phyloP scores from a whole-genome alignment of 441 rosid genomes.

The Populus hybrid region DNA sequence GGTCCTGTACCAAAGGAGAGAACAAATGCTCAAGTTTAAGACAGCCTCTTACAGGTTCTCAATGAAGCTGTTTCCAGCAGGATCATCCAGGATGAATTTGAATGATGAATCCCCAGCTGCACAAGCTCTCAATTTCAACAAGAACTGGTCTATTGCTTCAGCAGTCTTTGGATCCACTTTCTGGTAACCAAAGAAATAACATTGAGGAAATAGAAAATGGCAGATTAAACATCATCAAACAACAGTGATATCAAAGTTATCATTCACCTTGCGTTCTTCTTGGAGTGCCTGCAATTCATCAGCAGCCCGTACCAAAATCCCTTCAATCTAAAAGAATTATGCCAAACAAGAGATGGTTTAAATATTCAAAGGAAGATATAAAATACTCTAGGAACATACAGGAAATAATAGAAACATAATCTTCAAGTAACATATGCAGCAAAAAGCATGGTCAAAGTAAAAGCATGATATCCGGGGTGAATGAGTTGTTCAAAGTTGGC shows the following conservation, averaged over 20 bases:
- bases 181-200: slow-evolving; percentile 34
- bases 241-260: slow-evolving; percentile 1
- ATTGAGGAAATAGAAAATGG: background rate
- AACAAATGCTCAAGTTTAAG: background rate
- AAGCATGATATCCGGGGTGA: background rate
- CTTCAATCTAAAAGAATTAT: slow-evolving; percentile 61
- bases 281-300: slow-evolving; percentile 90
- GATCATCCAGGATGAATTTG: slow-evolving; percentile 86
- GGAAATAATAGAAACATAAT: background rate
- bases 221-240: slow-evolving; percentile 9
- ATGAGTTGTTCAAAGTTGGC: background rate
- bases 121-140: slow-evolving; percentile 76
- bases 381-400: background rate
- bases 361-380: background rate
- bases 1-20: background rate
- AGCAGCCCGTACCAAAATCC: slow-evolving; percentile 70
- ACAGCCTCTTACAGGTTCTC: slow-evolving; percentile 79
- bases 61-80: slow-evolving; percentile 94
- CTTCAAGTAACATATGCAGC: background rate
- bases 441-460: background rate
- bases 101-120: slow-evolving; percentile 61
- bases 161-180: slow-evolving; percentile 88
- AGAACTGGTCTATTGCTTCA: slow-evolving; percentile 83
- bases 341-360: slow-evolving; percentile 5
- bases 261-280: slow-evolving; percentile 77